These are phyloP conservation scores for Xylariaceae sp. DNA, from an alignment of 2,329 filamentous ascomycete species.

Conservation along the genomic window DNA sequence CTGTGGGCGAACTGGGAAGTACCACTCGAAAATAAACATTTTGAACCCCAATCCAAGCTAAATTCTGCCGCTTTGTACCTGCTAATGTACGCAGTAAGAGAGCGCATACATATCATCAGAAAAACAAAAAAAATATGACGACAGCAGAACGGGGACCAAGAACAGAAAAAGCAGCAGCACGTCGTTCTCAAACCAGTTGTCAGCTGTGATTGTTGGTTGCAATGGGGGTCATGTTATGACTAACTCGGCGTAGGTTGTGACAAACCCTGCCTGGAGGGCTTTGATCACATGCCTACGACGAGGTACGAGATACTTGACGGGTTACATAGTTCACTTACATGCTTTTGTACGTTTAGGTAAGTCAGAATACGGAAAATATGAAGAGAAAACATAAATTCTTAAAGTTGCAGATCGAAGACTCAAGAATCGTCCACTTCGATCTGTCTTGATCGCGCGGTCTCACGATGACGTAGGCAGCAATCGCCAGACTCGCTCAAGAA, in stretches of 20 bases:
- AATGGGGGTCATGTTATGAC: not conserved
- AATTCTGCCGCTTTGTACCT: not conserved
- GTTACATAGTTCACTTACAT: no score
- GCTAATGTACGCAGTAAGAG: not conserved
- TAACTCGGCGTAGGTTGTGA: not conserved
- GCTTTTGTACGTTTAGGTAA: not conserved
- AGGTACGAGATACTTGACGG: no score
- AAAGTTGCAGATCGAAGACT: not conserved
- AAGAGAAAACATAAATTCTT: not conserved
- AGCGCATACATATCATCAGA: not conserved
- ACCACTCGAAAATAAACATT: not conserved
- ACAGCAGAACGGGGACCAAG: not conserved
- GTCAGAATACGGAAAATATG: not conserved
- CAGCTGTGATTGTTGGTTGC: conserved; percentile 2
- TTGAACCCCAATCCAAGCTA: no score
- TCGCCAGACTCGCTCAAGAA: not conserved
- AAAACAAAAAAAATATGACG: not conserved
- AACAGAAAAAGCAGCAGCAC: not conserved
- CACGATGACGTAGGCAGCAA: not conserved
- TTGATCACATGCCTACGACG: not conserved
- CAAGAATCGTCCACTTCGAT: not conserved
- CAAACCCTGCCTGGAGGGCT: not conserved
- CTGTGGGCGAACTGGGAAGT: not conserved
- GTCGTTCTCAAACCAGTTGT: conserved; percentile 1
- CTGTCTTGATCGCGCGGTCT: not conserved